Percentiles rank a stretch among this genome's conserved stretches.
Evolutionary conservation across 768 basidiomycete species (phyloP).

Genomic region (Russula sp.): DNA sequence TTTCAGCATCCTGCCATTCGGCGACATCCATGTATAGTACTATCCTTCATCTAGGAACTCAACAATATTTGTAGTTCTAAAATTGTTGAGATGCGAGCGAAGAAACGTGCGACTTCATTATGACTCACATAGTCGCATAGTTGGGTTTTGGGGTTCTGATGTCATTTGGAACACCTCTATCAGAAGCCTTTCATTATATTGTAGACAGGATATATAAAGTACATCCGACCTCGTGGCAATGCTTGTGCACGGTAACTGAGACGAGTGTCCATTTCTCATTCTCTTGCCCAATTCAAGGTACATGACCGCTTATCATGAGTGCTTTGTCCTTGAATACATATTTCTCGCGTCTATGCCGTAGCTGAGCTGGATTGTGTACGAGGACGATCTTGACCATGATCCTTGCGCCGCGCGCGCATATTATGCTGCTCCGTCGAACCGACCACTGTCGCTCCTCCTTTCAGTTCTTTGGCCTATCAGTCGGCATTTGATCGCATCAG

Average conservation of each 20-base stretch:
- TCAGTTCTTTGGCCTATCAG: neutral
- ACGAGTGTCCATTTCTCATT: neutral
- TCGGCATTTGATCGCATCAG: neutral
- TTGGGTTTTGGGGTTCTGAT: too few species aligned
- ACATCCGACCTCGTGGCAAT: neutral
- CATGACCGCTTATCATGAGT: neutral
- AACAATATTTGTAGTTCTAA: constrained; percentile 2
- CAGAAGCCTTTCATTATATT: too few species aligned
- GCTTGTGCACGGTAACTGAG: neutral
- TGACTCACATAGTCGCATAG: too few species aligned
- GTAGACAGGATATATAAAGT: too few species aligned
- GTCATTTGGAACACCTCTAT: neutral
- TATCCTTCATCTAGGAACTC: constrained; percentile 4
- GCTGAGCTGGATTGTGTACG: neutral
- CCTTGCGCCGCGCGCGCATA: neutral
- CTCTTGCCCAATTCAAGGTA: neutral
- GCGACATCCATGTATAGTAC: neutral
- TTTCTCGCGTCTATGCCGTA: neutral
- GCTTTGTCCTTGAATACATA: neutral
- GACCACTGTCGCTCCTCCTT: neutral
- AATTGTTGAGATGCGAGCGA: neutral
- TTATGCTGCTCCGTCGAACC: neutral
- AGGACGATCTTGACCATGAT: neutral
- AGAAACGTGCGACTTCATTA: neutral
- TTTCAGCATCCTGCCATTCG: neutral